Percentiles rank a stretch among this genome's conserved stretches.
Conservation (phyloP, 2,329 filamentous ascomycete species). For the Colletotrichum zoysiae region DNA sequence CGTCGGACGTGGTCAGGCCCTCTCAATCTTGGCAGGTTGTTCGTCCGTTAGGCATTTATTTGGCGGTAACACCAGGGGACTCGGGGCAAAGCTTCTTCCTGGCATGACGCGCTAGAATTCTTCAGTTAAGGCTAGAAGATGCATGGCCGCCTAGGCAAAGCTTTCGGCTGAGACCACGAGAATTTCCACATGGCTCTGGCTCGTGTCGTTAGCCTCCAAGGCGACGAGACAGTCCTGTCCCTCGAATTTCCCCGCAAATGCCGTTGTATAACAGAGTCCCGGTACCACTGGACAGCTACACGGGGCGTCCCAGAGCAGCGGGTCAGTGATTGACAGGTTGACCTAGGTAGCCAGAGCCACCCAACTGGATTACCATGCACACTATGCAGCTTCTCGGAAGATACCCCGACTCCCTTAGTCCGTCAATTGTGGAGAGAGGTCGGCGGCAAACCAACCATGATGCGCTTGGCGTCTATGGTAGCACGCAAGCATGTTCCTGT, state of each 20-base stretch:
- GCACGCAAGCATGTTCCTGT: not conserved
- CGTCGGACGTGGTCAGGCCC: constrained; percentile 21
- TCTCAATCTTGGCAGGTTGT: constrained; percentile 20
- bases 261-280: not conserved
- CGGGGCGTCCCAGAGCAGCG: not conserved
- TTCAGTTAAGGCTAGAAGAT: constrained; percentile 15
- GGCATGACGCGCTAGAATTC: constrained; percentile 30
- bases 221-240: not conserved
- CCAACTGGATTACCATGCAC: not conserved
- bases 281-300: not conserved
- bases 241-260: not conserved
- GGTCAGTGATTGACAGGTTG: not conserved
- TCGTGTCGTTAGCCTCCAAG: not conserved
- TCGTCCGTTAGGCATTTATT: constrained; percentile 6
- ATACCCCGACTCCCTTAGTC: not conserved
- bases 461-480: not conserved
- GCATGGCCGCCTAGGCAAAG: not conserved
- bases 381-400: constrained; percentile 26
- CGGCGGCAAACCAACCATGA: not conserved
- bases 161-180: not conserved
- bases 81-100: constrained; percentile 27
- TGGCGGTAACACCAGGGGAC: constrained; percentile 22
- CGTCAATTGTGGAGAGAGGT: not conserved
- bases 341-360: too few relatives aligned
- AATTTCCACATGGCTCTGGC: not conserved